phyloP scores from a whole-genome alignment of 2,329 filamentous ascomycete genomes.

The Mycosphaerella arachidis region DNA sequence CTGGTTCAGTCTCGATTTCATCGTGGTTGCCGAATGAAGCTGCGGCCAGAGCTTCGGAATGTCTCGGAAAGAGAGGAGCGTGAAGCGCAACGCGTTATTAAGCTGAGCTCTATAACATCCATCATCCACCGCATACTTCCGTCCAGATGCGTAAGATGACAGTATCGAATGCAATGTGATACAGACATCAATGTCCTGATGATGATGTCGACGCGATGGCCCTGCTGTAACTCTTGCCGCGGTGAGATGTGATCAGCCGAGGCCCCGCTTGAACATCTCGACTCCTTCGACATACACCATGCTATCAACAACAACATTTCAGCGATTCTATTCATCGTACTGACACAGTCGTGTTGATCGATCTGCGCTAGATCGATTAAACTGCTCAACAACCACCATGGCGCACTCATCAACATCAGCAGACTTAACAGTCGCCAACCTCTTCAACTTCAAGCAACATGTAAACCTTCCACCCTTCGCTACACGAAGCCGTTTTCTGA shows the following conservation, averaged over 20 bases:
- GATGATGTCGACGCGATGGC: neutral
- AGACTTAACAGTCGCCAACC: conserved; percentile 26
- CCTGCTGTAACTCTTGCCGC: neutral
- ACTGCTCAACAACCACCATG: conserved; percentile 15
- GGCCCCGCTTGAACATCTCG: neutral
- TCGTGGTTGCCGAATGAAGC: no score
- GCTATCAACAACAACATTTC: neutral
- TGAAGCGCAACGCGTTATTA: no score
- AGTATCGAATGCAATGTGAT: no score
- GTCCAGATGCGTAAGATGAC: no score
- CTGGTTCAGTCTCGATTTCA: no score
- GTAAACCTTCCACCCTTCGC: neutral
- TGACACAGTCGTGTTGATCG: neutral
- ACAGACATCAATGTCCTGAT: no score
- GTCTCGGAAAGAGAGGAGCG: no score
- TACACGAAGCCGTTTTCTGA: neutral
- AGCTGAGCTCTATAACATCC: no score
- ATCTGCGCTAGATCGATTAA: no score
- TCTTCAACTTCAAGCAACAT: conserved; percentile 37
- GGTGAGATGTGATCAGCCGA: neutral
- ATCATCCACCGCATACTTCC: no score
- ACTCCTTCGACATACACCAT: neutral
- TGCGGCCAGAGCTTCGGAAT: no score
- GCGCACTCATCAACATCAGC: conserved; percentile 29
- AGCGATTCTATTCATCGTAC: neutral